phyloP scores from a whole-genome alignment of 2,329 filamentous ascomycete genomes.

The Arthrobotrys sinensis region DNA sequence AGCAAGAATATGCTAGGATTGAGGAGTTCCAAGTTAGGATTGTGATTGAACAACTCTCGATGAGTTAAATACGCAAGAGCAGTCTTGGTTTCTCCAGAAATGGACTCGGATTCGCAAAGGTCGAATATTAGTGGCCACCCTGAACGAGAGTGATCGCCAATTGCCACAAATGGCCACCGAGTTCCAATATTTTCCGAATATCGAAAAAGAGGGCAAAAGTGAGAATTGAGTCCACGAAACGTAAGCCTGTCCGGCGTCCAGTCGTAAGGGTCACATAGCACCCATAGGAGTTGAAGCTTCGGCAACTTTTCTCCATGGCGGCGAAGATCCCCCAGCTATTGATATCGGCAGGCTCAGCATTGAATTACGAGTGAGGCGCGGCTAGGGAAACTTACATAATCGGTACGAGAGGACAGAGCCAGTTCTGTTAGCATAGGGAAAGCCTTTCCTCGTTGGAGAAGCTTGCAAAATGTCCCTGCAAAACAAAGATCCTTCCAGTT shows the following conservation, averaged over 20 bases:
- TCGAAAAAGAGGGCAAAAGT: background rate
- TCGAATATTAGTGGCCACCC: background rate
- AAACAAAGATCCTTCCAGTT: too few species aligned
- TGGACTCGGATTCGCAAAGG: background rate
- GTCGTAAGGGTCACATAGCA: background rate
- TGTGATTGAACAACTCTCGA: background rate
- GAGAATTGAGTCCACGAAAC: background rate
- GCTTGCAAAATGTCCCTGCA: too few species aligned
- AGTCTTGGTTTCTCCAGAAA: background rate
- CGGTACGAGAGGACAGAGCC: background rate
- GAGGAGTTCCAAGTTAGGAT: background rate
- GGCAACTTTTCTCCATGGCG: background rate
- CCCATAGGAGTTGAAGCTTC: background rate
- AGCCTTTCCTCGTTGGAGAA: too few species aligned
- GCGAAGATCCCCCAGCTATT: background rate
- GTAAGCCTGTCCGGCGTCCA: background rate
- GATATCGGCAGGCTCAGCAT: background rate
- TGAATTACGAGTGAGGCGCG: background rate
- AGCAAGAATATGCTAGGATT: background rate
- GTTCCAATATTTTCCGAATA: background rate
- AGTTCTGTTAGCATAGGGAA: background rate
- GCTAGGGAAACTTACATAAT: background rate
- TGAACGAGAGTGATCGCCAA: background rate
- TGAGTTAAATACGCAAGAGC: background rate
- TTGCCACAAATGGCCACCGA: background rate